These are phyloP conservation scores for Salix udensis DNA, from an alignment of 345 rosid species.

Conservation along the genomic window DNA sequence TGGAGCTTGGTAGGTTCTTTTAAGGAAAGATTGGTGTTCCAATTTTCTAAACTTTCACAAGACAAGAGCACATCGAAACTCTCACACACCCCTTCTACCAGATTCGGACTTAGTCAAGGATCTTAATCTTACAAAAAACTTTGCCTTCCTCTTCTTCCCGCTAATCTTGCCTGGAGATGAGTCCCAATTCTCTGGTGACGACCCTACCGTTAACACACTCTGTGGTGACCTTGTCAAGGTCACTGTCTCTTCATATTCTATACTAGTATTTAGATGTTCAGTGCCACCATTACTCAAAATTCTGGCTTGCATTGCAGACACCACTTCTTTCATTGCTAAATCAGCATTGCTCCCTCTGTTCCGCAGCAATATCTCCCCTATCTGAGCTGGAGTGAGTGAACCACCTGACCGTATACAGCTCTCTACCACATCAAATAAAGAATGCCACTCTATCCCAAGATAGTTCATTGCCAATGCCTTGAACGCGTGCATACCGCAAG, in stretches of 20 bases:
- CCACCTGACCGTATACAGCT: constrained; percentile 42
- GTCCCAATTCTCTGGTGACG: constrained; percentile 41
- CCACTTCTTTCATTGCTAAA: constrained; percentile 41
- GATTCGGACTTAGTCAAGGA: constrained; percentile 47
- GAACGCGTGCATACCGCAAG: constrained; percentile 43
- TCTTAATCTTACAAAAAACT: constrained; percentile 34
- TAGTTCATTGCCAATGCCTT: constrained; percentile 36
- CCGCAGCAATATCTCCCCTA: constrained; percentile 40
- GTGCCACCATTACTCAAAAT: constrained; percentile 17
- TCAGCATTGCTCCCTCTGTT: constrained; percentile 37
- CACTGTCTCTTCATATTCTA: constrained; percentile 27
- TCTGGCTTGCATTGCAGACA: constrained; percentile 33
- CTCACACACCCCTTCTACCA: constrained; percentile 26
- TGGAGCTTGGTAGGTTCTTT: neutral
- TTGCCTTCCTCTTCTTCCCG: constrained; percentile 30
- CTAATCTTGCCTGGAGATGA: constrained; percentile 26
- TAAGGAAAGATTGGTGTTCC: neutral
- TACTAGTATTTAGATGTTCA: constrained; percentile 5
- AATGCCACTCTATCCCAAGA: constrained; percentile 32
- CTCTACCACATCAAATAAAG: constrained; percentile 36
- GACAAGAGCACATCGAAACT: neutral
- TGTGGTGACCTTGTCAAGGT: constrained; percentile 35
- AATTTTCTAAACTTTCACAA: neutral
- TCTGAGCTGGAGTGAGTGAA: constrained; percentile 42
- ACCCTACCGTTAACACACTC: constrained; percentile 32